These are phyloP conservation scores for Colletotrichum phormii DNA, from an alignment of 2,329 filamentous ascomycete genomes.

Conservation along the genomic window DNA sequence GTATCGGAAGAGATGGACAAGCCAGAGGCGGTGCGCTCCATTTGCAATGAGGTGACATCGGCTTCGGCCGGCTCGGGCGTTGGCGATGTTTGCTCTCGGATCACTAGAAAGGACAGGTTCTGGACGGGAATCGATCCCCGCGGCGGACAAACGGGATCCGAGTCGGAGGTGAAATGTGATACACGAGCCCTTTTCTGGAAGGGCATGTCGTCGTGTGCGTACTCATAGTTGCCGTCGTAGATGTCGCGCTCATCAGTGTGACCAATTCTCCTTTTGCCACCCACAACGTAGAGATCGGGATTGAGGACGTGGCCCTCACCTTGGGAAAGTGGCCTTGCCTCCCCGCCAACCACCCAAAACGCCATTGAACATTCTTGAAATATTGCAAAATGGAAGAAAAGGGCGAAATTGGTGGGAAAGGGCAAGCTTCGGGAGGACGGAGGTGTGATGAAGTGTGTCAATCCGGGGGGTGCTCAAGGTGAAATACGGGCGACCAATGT, in stretches of 20 bases:
- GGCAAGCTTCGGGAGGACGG: slow-evolving; percentile 14
- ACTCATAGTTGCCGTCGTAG: slow-evolving; percentile 43
- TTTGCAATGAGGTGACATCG: slow-evolving; percentile 41
- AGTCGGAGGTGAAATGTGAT: slow-evolving; percentile 10
- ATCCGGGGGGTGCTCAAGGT: slow-evolving; percentile 26
- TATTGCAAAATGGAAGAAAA: slow-evolving; percentile 16
- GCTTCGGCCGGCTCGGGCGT: slow-evolving; percentile 30
- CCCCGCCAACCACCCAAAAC: slow-evolving; percentile 38
- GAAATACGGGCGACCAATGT: slow-evolving; percentile 33
- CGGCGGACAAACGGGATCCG: slow-evolving; percentile 2
- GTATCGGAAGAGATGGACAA: slow-evolving; percentile 59
- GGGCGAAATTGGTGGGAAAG: slow-evolving; percentile 7
- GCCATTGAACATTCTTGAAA: slow-evolving; percentile 50
- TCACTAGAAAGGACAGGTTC: slow-evolving; percentile 52
- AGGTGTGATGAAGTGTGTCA: background rate
- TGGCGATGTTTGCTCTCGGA: slow-evolving; percentile 49
- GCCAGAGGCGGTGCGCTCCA: slow-evolving; percentile 63
- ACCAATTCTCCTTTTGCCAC: slow-evolving; percentile 54
- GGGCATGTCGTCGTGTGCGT: slow-evolving; percentile 41
- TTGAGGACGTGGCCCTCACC: slow-evolving; percentile 18
- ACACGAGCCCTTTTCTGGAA: slow-evolving; percentile 26
- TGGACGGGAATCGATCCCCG: slow-evolving; percentile 45
- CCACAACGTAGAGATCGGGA: slow-evolving; percentile 44
- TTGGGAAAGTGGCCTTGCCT: slow-evolving; percentile 27
- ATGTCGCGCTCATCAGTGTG: slow-evolving; percentile 48